These are phyloP conservation scores for Psilocybe tampanensis DNA, from an alignment of 768 basidiomycete species.

Conservation along the genomic window DNA sequence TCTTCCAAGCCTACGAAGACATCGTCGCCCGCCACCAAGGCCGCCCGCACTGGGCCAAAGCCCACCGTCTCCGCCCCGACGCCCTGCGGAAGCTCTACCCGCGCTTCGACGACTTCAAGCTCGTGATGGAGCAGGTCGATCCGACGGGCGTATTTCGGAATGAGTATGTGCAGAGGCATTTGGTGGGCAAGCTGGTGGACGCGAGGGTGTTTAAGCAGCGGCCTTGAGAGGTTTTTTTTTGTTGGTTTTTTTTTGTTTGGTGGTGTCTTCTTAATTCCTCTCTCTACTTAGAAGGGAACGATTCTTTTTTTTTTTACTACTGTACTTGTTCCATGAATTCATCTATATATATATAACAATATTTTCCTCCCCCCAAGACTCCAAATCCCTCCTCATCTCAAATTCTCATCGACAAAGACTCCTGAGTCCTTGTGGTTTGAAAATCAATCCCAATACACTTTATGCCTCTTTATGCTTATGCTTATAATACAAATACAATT, in stretches of 20 bases:
- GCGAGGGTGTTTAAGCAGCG: slow-evolving; percentile 43
- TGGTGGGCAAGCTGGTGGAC: slow-evolving; percentile 63
- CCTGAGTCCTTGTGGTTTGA: too few species aligned
- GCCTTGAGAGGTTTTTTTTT: slow-evolving; percentile 10
- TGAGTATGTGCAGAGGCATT: slow-evolving; percentile 86
- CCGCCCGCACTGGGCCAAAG: slow-evolving; percentile 96
- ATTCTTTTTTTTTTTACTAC: too few species aligned
- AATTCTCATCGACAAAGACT: too few species aligned
- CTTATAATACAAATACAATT: slow-evolving; percentile 7
- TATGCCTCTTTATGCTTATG: background rate
- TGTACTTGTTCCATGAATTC: too few species aligned
- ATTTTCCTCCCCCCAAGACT: background rate
- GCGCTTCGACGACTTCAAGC: slow-evolving; percentile 74
- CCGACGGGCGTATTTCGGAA: slow-evolving; percentile 80
- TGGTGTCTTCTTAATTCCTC: too few species aligned
- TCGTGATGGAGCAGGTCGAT: slow-evolving; percentile 71
- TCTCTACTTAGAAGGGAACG: background rate
- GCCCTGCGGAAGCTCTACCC: slow-evolving; percentile 75
- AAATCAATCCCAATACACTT: too few species aligned
- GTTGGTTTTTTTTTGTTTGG: background rate
- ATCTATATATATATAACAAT: background rate
- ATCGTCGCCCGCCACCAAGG: slow-evolving; percentile 73
- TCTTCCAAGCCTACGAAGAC: slow-evolving; percentile 77
- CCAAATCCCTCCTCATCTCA: background rate
- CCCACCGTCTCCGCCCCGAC: slow-evolving; percentile 71